Evolutionary conservation across 208 protist genomes (phyloP).

Genomic region (Trypanosoma platydactyli): DNA sequence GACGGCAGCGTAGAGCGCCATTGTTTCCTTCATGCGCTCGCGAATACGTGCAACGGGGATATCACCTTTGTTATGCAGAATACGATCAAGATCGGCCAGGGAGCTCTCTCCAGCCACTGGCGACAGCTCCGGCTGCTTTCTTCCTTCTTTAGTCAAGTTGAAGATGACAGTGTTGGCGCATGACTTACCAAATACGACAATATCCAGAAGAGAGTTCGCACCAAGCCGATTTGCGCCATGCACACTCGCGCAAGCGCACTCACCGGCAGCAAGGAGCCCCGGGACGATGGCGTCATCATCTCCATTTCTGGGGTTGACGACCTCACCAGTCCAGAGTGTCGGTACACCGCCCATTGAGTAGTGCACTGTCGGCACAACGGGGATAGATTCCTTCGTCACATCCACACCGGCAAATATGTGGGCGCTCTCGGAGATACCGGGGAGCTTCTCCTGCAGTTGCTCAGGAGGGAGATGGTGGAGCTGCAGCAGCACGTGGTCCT

Average conservation of each 20-base stretch:
- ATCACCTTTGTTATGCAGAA: constrained; percentile 94
- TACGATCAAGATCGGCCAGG: constrained; percentile 95
- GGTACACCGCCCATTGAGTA: constrained; percentile 98
- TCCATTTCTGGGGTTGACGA: constrained; percentile 83
- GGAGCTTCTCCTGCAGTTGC: constrained; percentile 96
- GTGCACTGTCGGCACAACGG: constrained; percentile 99
- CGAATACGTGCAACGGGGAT: constrained; percentile 93
- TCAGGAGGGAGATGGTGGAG: constrained; percentile 97
- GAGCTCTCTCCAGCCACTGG: constrained; percentile 90
- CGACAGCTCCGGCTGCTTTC: constrained; percentile 82
- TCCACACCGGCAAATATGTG: constrained; percentile 99
- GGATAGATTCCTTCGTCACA: constrained; percentile 99
- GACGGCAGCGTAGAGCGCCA: constrained; percentile 97
- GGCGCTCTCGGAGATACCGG: constrained; percentile 98
- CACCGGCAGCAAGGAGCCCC: constrained; percentile 97
- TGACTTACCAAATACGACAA: constrained; percentile 99
- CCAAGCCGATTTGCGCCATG: constrained; percentile 99
- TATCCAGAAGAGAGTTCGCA: constrained; percentile 99
- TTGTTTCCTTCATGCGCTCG: constrained; percentile 96
- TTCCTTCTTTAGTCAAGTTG: constrained; percentile 91
- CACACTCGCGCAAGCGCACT: constrained; percentile 97
- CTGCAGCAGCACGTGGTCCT: constrained; percentile 98
- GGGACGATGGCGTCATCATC: constrained; percentile 95
- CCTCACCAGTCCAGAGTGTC: constrained; percentile 92
- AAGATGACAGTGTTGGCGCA: constrained; percentile 94